Conservation (phyloP, 2,329 filamentous ascomycete species). For the Neofusicoccum cordaticola region DNA sequence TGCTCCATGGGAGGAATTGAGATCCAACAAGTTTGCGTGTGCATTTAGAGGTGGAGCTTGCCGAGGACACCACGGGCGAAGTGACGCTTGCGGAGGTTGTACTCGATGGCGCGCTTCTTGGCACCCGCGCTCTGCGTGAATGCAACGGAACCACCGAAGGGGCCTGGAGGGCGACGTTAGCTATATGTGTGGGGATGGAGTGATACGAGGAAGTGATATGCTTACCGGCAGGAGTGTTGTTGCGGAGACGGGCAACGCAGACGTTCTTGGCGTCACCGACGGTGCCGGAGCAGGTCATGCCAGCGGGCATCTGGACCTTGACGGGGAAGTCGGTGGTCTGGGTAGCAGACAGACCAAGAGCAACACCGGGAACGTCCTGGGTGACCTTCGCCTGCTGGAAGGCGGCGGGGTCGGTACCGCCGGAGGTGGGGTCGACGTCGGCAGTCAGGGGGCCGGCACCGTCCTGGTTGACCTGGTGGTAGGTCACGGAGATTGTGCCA, state of each 20-base stretch:
- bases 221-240: constrained; percentile 51
- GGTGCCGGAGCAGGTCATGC: constrained; percentile 63
- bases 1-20: not conserved
- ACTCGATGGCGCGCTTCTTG: constrained; percentile 62
- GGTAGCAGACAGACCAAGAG: constrained; percentile 58
- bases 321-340: constrained; percentile 64
- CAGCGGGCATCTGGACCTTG: constrained; percentile 63
- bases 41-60: constrained; percentile 26
- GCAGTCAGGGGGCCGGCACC: constrained; percentile 64
- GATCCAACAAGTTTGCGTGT: not conserved
- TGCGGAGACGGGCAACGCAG: constrained; percentile 64
- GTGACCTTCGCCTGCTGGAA: constrained; percentile 60
- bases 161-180: constrained; percentile 40
- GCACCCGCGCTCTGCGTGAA: constrained; percentile 61
- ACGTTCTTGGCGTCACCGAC: constrained; percentile 60
- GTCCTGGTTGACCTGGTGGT: constrained; percentile 68
- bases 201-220: not conserved
- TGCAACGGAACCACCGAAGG: constrained; percentile 65
- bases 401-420: constrained; percentile 58
- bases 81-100: constrained; percentile 42
- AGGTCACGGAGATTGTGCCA: constrained; percentile 62
- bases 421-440: constrained; percentile 60
- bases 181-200: not conserved
- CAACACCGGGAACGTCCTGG: constrained; percentile 60
- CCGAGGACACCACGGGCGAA: constrained; percentile 35